phyloP scores from a whole-genome alignment of 805 yeast species.

The Ascoidea rubescens region DNA sequence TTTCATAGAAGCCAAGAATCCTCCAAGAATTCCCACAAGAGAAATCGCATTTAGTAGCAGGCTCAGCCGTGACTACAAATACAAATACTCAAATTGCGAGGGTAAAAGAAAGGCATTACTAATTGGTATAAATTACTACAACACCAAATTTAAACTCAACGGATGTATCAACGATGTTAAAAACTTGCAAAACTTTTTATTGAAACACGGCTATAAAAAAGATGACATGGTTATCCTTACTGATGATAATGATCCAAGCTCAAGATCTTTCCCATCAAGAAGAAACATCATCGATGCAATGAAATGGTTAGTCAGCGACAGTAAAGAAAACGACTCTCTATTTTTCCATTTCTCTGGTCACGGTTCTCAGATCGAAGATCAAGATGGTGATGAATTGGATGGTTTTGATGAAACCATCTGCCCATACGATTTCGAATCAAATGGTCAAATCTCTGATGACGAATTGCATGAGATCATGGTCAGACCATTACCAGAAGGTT shows the following conservation, averaged over 20 bases:
- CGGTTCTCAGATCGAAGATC: slow-evolving; percentile 52
- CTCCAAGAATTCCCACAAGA: background rate
- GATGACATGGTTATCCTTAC: slow-evolving; percentile 32
- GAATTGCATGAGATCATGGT: slow-evolving; percentile 49
- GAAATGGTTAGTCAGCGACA: slow-evolving; percentile 61
- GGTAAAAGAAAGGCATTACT: slow-evolving; percentile 54
- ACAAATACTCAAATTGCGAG: slow-evolving; percentile 37
- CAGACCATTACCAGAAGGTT: slow-evolving; percentile 46
- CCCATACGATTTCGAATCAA: slow-evolving; percentile 46
- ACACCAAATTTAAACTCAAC: slow-evolving; percentile 35
- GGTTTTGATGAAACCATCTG: slow-evolving; percentile 50
- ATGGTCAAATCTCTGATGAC: slow-evolving; percentile 58
- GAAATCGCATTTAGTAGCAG: background rate
- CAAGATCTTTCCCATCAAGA: slow-evolving; percentile 34
- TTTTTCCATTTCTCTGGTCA: slow-evolving; percentile 69
- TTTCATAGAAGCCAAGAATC: background rate
- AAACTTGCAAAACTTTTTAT: slow-evolving; percentile 28
- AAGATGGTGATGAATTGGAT: slow-evolving; percentile 48
- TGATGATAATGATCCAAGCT: slow-evolving; percentile 33
- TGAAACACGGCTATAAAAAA: slow-evolving; percentile 13
- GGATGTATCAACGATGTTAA: slow-evolving; percentile 64
- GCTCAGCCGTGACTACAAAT: background rate
- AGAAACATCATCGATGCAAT: slow-evolving; percentile 56
- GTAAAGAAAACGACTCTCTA: slow-evolving; percentile 51
- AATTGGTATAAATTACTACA: slow-evolving; percentile 59